Percentiles rank a stretch among this genome's conserved stretches.
These are phyloP conservation scores for Rhizodiscina lignyota DNA, from an alignment of 495 filamentous ascomycete species.

Conservation along the genomic window DNA sequence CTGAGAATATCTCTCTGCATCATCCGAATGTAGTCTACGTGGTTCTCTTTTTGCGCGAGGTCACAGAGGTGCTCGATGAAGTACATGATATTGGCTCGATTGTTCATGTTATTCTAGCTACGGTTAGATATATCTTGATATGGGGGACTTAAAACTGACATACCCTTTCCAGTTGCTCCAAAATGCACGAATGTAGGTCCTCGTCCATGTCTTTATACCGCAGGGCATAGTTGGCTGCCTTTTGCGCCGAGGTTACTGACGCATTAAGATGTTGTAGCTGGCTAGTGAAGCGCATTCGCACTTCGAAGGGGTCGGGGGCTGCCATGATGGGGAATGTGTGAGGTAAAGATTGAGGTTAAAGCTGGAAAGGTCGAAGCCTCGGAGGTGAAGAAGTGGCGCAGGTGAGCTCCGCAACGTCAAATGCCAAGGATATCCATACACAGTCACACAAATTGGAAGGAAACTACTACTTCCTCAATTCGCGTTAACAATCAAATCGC, in stretches of 20 bases:
- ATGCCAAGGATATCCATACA: too few species aligned
- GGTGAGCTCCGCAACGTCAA: too few species aligned
- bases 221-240: conserved; percentile 87
- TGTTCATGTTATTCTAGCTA: conserved; percentile 78
- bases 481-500: too few species aligned
- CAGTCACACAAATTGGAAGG: too few species aligned
- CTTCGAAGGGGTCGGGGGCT: conserved; percentile 97
- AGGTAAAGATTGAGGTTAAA: too few species aligned
- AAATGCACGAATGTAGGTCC: conserved; percentile 89
- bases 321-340: conserved; percentile 60
- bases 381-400: too few species aligned
- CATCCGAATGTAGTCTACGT: conserved; percentile 71
- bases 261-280: conserved; percentile 82
- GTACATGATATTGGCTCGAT: conserved; percentile 95
- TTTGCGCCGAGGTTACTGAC: conserved; percentile 70
- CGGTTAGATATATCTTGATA: neutral
- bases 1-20: conserved; percentile 83
- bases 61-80: conserved; percentile 94
- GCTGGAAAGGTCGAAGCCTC: too few species aligned
- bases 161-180: conserved; percentile 85
- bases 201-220: conserved; percentile 87
- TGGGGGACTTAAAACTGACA: conserved; percentile 5
- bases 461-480: too few species aligned
- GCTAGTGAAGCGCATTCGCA: conserved; percentile 87
- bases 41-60: conserved; percentile 56